Conservation (phyloP, 2,329 filamentous ascomycete genomes). For the Rhynchosporium agropyri region DNA sequence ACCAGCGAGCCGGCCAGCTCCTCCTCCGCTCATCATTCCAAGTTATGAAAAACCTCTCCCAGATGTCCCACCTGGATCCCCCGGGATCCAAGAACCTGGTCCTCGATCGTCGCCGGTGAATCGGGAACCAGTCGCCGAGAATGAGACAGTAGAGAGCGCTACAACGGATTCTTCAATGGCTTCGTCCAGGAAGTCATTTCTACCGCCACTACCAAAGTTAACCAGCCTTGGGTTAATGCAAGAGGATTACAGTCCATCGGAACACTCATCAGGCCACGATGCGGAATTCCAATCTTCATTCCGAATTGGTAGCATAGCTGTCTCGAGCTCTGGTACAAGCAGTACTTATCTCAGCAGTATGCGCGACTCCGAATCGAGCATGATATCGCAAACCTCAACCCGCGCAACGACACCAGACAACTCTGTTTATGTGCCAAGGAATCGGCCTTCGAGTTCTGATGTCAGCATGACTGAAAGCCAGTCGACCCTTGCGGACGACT, state of each 20-base stretch:
- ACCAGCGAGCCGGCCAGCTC: conserved; percentile 46
- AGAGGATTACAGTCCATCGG: conserved; percentile 53
- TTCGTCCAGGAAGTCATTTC: conserved; percentile 51
- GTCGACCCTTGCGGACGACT: conserved; percentile 70
- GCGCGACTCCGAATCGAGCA: conserved; percentile 78
- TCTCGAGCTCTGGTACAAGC: conserved; percentile 76
- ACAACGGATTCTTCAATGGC: conserved; percentile 45
- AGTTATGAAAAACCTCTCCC: conserved; percentile 69
- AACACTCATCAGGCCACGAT: conserved; percentile 51
- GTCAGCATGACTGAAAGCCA: conserved; percentile 67
- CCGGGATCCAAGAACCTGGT: conserved; percentile 32
- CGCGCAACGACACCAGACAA: conserved; percentile 84
- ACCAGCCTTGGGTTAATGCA: conserved; percentile 53
- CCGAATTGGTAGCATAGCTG: conserved; percentile 70
- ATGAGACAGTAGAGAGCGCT: conserved; percentile 33
- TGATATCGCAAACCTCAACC: conserved; percentile 81
- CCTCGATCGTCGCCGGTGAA: conserved; percentile 17
- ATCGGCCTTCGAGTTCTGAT: conserved; percentile 67
- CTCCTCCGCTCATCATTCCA: conserved; percentile 50
- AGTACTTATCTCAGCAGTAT: conserved; percentile 74
- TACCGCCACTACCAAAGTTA: conserved; percentile 61
- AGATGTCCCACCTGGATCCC: conserved; percentile 55
- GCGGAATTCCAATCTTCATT: conserved; percentile 55
- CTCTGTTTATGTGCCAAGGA: conserved; percentile 35
- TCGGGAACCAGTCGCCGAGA: conserved; percentile 30